Conservation (phyloP, 768 basidiomycete genomes). For the Mycena maculata region DNA sequence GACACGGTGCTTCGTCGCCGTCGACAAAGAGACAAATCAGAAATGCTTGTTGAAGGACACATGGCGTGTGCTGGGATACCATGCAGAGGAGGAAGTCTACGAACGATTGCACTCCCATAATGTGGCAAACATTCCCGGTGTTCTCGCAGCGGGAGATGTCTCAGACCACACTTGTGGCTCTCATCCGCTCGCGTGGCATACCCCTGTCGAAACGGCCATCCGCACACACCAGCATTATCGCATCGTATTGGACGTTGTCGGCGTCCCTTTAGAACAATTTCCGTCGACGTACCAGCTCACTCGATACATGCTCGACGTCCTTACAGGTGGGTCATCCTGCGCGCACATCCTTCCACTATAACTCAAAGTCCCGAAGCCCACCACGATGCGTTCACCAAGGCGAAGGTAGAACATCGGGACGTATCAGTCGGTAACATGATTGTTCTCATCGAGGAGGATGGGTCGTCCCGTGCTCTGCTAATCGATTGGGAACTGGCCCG, state of each 20-base stretch:
- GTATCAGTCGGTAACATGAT: constrained; percentile 29
- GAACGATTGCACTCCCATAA: background rate
- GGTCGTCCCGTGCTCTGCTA: constrained; percentile 6
- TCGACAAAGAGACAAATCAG: constrained; percentile 3
- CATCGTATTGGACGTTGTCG: constrained; percentile 30
- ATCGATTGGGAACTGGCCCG: constrained; percentile 28
- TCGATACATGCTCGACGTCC: constrained; percentile 6
- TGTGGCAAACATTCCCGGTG: constrained; percentile 11
- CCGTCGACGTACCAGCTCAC: constrained; percentile 22
- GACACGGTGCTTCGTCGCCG: constrained; percentile 33
- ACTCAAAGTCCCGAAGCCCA: constrained; percentile 21
- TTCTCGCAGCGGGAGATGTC: constrained; percentile 12
- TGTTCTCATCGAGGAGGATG: background rate
- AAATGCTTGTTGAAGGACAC: constrained; percentile 29
- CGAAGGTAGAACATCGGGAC: constrained; percentile 28
- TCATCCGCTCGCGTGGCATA: background rate
- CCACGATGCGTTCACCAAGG: constrained; percentile 20
- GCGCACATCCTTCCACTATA: background rate
- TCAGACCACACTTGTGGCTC: constrained; percentile 13
- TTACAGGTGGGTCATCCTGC: constrained; percentile 20
- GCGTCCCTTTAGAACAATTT: constrained; percentile 27
- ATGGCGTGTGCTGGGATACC: constrained; percentile 31
- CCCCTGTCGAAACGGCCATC: background rate
- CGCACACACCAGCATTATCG: constrained; percentile 25
- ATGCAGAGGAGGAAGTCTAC: constrained; percentile 29